Evolutionary conservation across 2,329 filamentous ascomycete genomes (phyloP), one percentile per base, ranked within the genome.

Genomic region (Lachnellula subtilissima): DNA sequence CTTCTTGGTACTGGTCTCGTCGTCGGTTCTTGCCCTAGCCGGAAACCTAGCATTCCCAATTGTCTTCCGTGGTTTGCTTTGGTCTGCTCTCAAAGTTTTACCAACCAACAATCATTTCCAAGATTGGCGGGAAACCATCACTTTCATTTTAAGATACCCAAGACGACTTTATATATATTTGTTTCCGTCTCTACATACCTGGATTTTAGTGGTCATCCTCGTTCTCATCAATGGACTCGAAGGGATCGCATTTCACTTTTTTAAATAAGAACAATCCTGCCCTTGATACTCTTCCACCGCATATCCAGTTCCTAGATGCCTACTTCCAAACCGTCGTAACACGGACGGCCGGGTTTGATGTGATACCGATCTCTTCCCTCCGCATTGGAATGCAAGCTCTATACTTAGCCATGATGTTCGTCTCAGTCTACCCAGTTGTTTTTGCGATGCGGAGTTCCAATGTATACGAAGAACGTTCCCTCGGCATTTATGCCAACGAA

Each of bases 361-460:
- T 87, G 19, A 80, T 87, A 23, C 75, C 78, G 1, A 83, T 87
- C 47, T 72, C 80, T 5, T 71, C 76, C 1, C 72, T 82, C 3
- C 70, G 71, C 47, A 80, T 82, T 3, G 81, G 80, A 2, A 73
- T 85, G 5, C 78, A 83, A 56, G 75, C 85, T 2, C 70, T 81
- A 6, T 85, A 82, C 62, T 73, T 84, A 22, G 75, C 84, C 54
- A 82, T 84, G 73, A 85, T 85, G 80, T 86, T 85, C 67, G 79
- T 85, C 37, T 81, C 81, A 0, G 79, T 78, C 4, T 84, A 82
- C 57, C 82, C 83, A 0, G 76, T 84, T 32, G 77, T 79, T 39
- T 81, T 85, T 57, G 82, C 79, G 1, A 79, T 85, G 69, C 80
- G 85, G 45, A 83, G 84, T 67, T 86, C 84, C 37, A 88, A 88